Percentiles rank a stretch among this genome's conserved stretches.
phyloP scores from a whole-genome alignment of 2,329 filamentous ascomycete species.

The Trichoderma pleuroti region DNA sequence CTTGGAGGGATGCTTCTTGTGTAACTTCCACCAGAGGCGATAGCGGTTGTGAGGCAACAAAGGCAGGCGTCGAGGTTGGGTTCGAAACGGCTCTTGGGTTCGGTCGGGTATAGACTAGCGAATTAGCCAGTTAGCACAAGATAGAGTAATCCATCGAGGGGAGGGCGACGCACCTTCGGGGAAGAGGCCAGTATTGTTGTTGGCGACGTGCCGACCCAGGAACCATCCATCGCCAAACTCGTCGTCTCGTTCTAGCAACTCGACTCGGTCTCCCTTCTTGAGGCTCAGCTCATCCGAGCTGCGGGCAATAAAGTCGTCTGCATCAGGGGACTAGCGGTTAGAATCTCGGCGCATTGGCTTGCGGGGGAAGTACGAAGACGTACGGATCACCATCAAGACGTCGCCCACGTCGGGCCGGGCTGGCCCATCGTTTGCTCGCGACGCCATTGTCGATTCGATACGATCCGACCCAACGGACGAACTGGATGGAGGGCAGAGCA shows the following conservation, averaged over 20 bases:
- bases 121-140: slow-evolving; percentile 28
- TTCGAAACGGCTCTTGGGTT: slow-evolving; percentile 56
- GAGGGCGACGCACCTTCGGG: slow-evolving; percentile 63
- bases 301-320: slow-evolving; percentile 88
- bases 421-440: slow-evolving; percentile 37
- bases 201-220: slow-evolving; percentile 69
- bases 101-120: slow-evolving; percentile 56
- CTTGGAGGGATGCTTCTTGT: slow-evolving; percentile 24
- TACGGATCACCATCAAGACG: slow-evolving; percentile 68
- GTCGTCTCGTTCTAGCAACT: slow-evolving; percentile 80
- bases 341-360: slow-evolving; percentile 1
- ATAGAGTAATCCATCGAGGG: slow-evolving; percentile 13
- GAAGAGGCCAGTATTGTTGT: slow-evolving; percentile 73
- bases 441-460: slow-evolving; percentile 32
- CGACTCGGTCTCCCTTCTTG: slow-evolving; percentile 77
- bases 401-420: slow-evolving; percentile 60
- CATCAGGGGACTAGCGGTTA: slow-evolving; percentile 19
- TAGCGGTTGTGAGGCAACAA: slow-evolving; percentile 31
- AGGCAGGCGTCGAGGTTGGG: slow-evolving; percentile 29
- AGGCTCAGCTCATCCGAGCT: slow-evolving; percentile 91
- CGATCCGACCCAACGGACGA: neutral
- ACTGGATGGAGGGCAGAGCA: neutral
- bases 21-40: slow-evolving; percentile 32
- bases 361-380: slow-evolving; percentile 34
- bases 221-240: slow-evolving; percentile 90